Evolutionary conservation across 148 eudicot species (phyloP), one percentile per base, ranked within the genome.

Genomic region (Chenopodium quinoa): DNA sequence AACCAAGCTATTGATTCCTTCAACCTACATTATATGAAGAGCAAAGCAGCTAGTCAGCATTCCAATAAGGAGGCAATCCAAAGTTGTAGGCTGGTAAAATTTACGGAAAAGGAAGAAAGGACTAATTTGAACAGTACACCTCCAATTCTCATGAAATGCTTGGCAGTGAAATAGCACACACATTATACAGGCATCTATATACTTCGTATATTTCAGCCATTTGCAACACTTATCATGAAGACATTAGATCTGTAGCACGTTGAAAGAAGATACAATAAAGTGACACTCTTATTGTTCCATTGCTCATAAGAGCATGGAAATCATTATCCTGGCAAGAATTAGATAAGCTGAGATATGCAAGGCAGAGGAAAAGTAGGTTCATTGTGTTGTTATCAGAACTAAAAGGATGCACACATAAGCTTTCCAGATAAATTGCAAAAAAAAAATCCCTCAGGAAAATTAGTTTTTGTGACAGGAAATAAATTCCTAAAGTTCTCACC

Each of bases 1-100:
- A 63, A 91, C 91, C 85, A 92, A 86, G 87, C 83, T 76, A 85
- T 90, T 89, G 87, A 83, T 88, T 46, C 90, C 92, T 86, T 94
- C 98, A 75, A 87, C 92, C 98, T 97, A 84, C 65, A 87, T 78
- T 73, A 37, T 22, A 37, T 50, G 37, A 78, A 20, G 54, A 68
- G 32, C 50, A 76, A 60, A 79, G 54, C 40, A 81, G 54, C 9
- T 40, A 20, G 22, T 84, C 32, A 78, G 76, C 82, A 84, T 11
- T 65, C 56, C 4, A 78, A 22, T 25, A 32, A 31, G n/a, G 34
- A 76, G 50, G 14, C 19, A 73, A 47, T 73, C 25, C n/a, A 34
- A 50, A 44, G 29, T 14, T 56, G 47, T 75, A 22, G 78, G 29
- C 68, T 34, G 68, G 17, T 32, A 2, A 4, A 23, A 37, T 76